Base-by-base conservation (phyloP, 345 rosid species). In the Capsella bursapastoris region DNA sequence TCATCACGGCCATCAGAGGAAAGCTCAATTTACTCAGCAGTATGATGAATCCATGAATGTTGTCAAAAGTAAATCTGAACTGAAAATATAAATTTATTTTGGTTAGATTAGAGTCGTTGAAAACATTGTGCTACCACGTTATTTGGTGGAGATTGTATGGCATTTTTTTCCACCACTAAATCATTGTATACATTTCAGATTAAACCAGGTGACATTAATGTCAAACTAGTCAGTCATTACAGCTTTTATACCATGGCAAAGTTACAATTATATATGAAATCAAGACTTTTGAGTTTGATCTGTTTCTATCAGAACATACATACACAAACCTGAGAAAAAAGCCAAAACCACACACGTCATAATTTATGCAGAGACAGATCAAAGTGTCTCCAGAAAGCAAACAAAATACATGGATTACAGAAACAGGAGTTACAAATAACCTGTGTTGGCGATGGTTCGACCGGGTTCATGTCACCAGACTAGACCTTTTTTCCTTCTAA, bases 401-500 rank as follows among this genome's bases (percentile, higher is more conserved):
- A 56, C 57, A 63, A 56, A 76, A 55, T 12, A 69, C 38, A 60
- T 41, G 57, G 15, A 70, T 45, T 55, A 70, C 60, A 70, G 4
- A 37, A 70, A 55, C 66, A 45, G 31, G 73, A 41, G 25, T 52
- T 60, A 15, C 57, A 50, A 51, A 76, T 55, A 56, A 70, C 66
- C 66, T 70, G 64, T 38, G 57, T 35, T 18, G 31, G 22, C 15
- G n/a, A 37, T 70, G 22, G 13, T 52, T 50, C 22, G 16, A 47
- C 2, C 14, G 0, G 11, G 9, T 57, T 35, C 55, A 12, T 4
- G 71, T 93, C 90, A 93, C 98, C 97, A 89, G 28, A 80, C 88
- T 79, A 86, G 67, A 63, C 92, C 88, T 76, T 81, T 86, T 74
- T 88, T 91, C 80, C 92, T 85, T 81, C 88, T 95, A 63, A 91